These are phyloP conservation scores for Eragrostis curvula DNA, from an alignment of 176 grass and related monocot genomes.

Conservation along the genomic window DNA sequence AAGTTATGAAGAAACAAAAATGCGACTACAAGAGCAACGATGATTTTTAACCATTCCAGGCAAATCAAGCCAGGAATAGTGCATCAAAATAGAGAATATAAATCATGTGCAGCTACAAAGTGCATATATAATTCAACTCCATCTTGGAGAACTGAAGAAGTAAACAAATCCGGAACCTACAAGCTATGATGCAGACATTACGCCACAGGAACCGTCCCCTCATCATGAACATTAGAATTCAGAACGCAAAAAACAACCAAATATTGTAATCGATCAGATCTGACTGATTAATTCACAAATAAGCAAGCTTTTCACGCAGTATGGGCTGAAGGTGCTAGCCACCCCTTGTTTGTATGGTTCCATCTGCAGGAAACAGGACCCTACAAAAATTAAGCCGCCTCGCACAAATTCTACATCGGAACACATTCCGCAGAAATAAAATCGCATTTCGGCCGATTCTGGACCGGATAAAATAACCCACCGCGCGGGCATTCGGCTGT, in stretches of 20 bases:
- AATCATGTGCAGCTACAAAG: neutral
- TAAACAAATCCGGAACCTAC: neutral
- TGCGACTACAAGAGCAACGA: no score
- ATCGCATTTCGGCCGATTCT: neutral
- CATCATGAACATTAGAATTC: neutral
- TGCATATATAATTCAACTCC: neutral
- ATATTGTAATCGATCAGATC: neutral
- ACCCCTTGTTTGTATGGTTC: neutral
- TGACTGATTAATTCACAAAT: neutral
- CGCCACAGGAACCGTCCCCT: neutral
- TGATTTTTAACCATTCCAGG: neutral
- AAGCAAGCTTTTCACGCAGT: neutral
- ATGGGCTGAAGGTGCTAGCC: neutral
- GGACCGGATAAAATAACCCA: neutral
- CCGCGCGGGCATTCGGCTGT: neutral
- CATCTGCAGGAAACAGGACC: slow-evolving; percentile 7
- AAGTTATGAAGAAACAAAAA: no score
- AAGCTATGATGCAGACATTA: neutral
- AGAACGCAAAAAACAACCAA: neutral
- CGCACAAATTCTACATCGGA: neutral
- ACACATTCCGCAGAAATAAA: neutral
- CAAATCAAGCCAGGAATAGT: neutral
- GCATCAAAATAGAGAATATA: neutral
- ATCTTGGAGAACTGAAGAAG: neutral
- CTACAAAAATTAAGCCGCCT: neutral